phyloP scores from a whole-genome alignment of 2,329 filamentous ascomycete genomes.

The Dactylonectria macrodidyma region DNA sequence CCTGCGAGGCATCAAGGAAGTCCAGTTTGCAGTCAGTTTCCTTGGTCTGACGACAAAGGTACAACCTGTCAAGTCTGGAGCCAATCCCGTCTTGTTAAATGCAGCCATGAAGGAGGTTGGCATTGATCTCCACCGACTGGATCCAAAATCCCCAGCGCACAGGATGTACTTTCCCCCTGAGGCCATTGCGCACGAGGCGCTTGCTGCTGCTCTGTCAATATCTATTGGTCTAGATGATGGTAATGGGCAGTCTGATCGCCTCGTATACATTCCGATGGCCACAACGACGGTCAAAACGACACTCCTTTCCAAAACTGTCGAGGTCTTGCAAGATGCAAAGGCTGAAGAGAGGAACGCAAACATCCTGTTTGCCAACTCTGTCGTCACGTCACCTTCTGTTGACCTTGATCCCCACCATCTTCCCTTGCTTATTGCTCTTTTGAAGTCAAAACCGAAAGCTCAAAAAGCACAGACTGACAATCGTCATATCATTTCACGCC shows the following conservation, averaged over 20 bases:
- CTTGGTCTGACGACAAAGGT: constrained; percentile 89
- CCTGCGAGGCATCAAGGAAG: constrained; percentile 92
- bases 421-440: constrained; percentile 84
- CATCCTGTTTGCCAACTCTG: constrained; percentile 95
- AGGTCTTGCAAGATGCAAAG: constrained; percentile 79
- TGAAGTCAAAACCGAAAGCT: constrained; percentile 68
- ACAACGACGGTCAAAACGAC: constrained; percentile 96
- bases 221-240: constrained; percentile 93
- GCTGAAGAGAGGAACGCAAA: constrained; percentile 92
- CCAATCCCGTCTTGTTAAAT: constrained; percentile 84
- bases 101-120: constrained; percentile 97
- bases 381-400: constrained; percentile 94
- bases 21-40: constrained; percentile 95
- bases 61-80: constrained; percentile 74
- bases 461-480: constrained; percentile 58
- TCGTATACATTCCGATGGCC: constrained; percentile 96
- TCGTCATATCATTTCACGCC: constrained; percentile 84
- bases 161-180: constrained; percentile 97
- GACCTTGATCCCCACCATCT: constrained; percentile 94
- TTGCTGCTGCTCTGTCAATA: constrained; percentile 92
- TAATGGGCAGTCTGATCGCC: constrained; percentile 85
- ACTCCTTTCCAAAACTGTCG: constrained; percentile 92
- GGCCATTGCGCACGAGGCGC: constrained; percentile 94
- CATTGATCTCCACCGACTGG: constrained; percentile 90
- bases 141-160: constrained; percentile 93